Evolutionary conservation across 306 rosid species (phyloP).

Genomic region (Quercus engelmannii): DNA sequence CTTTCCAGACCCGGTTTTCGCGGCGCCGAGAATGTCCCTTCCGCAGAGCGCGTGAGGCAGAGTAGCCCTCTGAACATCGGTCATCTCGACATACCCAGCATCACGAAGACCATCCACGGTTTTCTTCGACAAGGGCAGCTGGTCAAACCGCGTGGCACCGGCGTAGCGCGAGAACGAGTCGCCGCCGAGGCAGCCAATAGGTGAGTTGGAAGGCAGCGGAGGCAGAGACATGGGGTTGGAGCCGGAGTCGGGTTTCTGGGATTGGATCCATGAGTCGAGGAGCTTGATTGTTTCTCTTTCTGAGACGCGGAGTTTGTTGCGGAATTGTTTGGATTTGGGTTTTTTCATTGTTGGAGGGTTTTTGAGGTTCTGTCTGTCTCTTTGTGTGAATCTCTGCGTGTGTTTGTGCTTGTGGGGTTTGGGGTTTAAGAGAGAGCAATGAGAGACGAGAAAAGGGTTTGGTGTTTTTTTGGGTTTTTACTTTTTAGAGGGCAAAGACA

Average conservation of each 20-base stretch:
- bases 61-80: conserved; percentile 81
- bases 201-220: conserved; percentile 33
- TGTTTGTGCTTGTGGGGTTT: too few relatives aligned
- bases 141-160: conserved; percentile 53
- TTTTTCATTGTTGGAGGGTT: conserved; percentile 36
- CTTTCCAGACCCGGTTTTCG: conserved; percentile 93
- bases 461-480: too few relatives aligned
- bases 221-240: conserved; percentile 60
- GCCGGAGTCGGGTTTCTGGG: conserved; percentile 54
- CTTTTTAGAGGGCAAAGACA: too few relatives aligned
- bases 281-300: conserved; percentile 47
- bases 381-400: too few relatives aligned
- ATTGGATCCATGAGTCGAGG: conserved; percentile 52
- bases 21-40: conserved; percentile 88
- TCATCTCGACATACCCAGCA: conserved; percentile 52
- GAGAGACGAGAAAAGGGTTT: too few relatives aligned
- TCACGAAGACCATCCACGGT: conserved; percentile 54
- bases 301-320: conserved; percentile 39
- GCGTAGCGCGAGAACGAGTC: conserved; percentile 57
- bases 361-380: too few relatives aligned
- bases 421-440: too few relatives aligned
- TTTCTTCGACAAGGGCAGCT: conserved; percentile 60
- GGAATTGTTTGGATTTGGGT: conserved; percentile 46
- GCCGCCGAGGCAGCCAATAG: conserved; percentile 39
- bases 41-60: conserved; percentile 84